phyloP scores from a whole-genome alignment of 1,284 basidiomycete genomes.

The Ustilago xerochloae region DNA sequence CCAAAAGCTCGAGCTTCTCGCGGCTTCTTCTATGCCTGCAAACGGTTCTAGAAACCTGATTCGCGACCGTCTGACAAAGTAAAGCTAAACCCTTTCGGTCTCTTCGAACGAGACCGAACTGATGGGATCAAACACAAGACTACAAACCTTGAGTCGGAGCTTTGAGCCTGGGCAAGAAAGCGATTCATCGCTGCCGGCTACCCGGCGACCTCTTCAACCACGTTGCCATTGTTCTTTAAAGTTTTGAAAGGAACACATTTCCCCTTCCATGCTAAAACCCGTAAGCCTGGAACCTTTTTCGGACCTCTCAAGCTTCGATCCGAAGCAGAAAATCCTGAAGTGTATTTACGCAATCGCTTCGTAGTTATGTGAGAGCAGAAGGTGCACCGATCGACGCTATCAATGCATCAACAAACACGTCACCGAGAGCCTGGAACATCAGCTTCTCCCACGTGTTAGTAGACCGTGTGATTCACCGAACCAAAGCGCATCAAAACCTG shows the following conservation, averaged over 20 bases:
- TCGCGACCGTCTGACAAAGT: too few species aligned
- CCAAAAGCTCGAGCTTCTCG: not conserved
- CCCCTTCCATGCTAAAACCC: not conserved
- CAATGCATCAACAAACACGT: not conserved
- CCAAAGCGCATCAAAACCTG: not conserved
- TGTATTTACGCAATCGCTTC: not conserved
- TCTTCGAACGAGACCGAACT: too few species aligned
- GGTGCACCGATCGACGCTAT: not conserved
- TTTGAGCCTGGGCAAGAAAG: not conserved
- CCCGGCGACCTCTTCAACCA: not conserved
- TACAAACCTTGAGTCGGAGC: too few species aligned
- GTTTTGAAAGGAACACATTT: not conserved
- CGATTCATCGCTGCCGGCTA: not conserved
- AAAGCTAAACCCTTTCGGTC: too few species aligned
- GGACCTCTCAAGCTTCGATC: not conserved
- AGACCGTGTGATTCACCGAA: not conserved
- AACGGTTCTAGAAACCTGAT: too few species aligned
- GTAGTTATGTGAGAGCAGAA: too few species aligned
- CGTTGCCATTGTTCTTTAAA: not conserved
- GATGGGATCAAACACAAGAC: too few species aligned
- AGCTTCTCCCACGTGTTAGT: not conserved
- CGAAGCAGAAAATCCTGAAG: not conserved
- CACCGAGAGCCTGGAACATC: not conserved
- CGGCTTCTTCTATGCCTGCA: not conserved
- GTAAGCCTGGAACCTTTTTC: not conserved